Conservation (phyloP, 78 protist genomes). For the Dictyostelium firmibasis region DNA sequence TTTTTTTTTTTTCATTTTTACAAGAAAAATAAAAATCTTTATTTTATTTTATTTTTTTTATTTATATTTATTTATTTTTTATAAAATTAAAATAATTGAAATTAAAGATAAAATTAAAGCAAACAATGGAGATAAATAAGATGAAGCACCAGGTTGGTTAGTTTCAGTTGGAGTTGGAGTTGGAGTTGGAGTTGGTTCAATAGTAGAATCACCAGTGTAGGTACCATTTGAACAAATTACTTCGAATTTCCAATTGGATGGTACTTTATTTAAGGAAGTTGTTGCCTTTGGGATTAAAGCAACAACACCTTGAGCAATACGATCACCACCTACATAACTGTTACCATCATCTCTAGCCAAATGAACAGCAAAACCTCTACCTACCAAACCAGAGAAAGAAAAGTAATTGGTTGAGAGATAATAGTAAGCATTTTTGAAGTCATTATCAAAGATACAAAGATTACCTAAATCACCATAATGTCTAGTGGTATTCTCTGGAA, state of each 20-base stretch:
- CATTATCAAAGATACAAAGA: not conserved
- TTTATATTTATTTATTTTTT: not conserved
- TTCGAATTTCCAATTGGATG: not conserved
- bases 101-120: not conserved
- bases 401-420: not conserved
- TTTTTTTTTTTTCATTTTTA: no score
- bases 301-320: slow-evolving; percentile 3
- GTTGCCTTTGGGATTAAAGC: not conserved
- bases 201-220: not conserved
- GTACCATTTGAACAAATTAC: not conserved
- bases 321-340: slow-evolving; percentile 1
- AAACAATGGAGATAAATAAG: not conserved
- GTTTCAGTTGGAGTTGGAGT: not conserved
- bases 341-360: not conserved
- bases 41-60: not conserved
- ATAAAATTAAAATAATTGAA: not conserved
- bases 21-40: not conserved
- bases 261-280: not conserved
- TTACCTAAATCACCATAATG: slow-evolving; percentile 12
- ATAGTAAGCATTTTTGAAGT: not conserved
- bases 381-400: not conserved
- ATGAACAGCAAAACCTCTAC: not conserved
- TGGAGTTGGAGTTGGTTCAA: not conserved
- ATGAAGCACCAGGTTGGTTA: not conserved
- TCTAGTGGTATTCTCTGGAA: not conserved